Evolutionary conservation across 441 rosid genomes (phyloP).

Genomic region (Erodium moschatum): DNA sequence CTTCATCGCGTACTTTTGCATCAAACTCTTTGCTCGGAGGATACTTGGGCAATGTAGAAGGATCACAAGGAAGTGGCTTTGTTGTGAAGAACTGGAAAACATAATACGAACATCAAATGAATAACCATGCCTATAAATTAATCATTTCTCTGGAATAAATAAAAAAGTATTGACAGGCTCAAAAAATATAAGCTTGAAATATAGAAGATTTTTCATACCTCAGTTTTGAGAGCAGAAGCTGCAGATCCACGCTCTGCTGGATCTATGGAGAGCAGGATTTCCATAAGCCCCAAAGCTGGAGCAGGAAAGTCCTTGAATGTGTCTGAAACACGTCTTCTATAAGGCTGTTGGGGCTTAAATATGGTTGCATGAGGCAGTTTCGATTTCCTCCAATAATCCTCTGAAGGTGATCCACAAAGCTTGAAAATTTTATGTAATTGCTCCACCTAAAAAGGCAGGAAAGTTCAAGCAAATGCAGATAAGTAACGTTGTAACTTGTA

Average conservation of each 20-base stretch:
- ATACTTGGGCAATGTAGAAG: conserved; percentile 53
- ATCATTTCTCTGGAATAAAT: no score
- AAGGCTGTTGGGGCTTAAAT: conserved; percentile 51
- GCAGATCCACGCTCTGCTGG: conserved; percentile 47
- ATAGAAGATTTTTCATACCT: no score
- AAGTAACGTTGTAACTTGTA: no score
- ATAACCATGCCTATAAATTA: no score
- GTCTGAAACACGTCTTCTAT: conserved; percentile 40
- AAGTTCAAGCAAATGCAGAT: no score
- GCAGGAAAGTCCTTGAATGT: conserved; percentile 47
- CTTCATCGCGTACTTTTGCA: conserved; percentile 16
- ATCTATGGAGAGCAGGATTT: conserved; percentile 49
- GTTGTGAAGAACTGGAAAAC: conserved; percentile 37
- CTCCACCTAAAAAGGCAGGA: conserved; percentile 35
- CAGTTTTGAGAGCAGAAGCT: conserved; percentile 28
- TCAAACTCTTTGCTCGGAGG: conserved; percentile 56
- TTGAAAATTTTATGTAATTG: conserved; percentile 57
- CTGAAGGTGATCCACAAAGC: conserved; percentile 37
- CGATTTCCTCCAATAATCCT: conserved; percentile 39
- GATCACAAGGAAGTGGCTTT: conserved; percentile 47
- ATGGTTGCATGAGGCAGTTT: conserved; percentile 55
- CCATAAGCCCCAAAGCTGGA: conserved; percentile 43
- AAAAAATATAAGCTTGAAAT: no score
- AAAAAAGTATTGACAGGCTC: no score
- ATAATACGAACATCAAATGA: no score